Conservation (phyloP, 2,329 filamentous ascomycete species). For the Fusarium avenaceum region DNA sequence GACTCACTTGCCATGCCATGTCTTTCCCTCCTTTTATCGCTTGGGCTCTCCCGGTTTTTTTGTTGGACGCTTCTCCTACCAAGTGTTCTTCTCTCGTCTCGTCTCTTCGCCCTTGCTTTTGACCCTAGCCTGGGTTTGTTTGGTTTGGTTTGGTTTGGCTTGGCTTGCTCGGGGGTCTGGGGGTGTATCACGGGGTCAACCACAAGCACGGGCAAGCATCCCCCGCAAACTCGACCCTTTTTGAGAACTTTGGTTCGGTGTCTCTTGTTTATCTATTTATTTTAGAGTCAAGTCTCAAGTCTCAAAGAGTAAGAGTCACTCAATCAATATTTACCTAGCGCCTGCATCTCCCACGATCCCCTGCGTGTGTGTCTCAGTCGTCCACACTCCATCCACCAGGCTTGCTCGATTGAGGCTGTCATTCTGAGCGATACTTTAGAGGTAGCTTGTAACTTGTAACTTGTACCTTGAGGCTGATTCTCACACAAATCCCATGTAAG, state of each 20-base stretch:
- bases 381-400: conserved; percentile 16
- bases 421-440: conserved; percentile 8
- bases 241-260: conserved; percentile 3
- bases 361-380: conserved; percentile 40
- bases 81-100: conserved; percentile 15
- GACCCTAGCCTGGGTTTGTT: conserved; percentile 12
- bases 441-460: neutral
- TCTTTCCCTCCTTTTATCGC: neutral
- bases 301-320: neutral
- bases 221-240: conserved; percentile 29
- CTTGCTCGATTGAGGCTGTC: conserved; percentile 27
- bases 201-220: conserved; percentile 12
- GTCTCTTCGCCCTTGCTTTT: conserved; percentile 12
- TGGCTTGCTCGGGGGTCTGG: neutral
- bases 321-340: neutral
- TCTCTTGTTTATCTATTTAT: neutral
- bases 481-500: conserved; percentile 21
- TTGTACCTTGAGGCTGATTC: conserved; percentile 27
- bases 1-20: conserved; percentile 16
- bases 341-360: conserved; percentile 22
- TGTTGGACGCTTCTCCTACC: neutral
- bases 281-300: neutral
- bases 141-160: neutral
- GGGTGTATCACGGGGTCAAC: conserved; percentile 42
- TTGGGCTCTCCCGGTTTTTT: no score